Evolutionary conservation across 768 basidiomycete genomes (phyloP).

Genomic region (Tricholoma furcatifolium): DNA sequence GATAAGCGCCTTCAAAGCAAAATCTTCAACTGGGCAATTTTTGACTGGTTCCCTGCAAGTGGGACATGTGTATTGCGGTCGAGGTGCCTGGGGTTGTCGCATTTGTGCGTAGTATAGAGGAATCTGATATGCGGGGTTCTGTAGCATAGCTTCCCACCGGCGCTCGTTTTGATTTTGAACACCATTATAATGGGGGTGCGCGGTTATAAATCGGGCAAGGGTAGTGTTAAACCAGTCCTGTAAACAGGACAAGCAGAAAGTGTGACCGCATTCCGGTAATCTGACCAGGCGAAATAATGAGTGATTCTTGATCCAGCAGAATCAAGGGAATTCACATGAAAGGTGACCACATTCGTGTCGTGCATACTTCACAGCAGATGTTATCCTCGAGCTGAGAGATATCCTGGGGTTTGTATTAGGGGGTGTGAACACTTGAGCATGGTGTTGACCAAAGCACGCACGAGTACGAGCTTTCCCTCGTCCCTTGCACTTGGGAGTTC

Average conservation of each 20-base stretch:
- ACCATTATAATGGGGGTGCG: conserved; percentile 44
- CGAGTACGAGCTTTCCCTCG: conserved; percentile 30
- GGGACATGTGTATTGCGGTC: conserved; percentile 66
- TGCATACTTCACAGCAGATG: conserved; percentile 65
- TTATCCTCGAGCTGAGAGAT: conserved; percentile 49
- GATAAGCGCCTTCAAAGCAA: conserved; percentile 57
- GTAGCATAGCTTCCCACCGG: conserved; percentile 17
- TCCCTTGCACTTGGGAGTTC: conserved; percentile 21
- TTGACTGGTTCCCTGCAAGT: conserved; percentile 55
- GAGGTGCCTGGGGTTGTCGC: conserved; percentile 24
- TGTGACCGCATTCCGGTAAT: conserved; percentile 66
- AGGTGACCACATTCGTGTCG: conserved; percentile 61
- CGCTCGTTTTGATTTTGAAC: conserved; percentile 21
- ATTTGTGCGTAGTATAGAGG: conserved; percentile 25
- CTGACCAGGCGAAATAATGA: conserved; percentile 29
- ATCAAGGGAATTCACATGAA: conserved; percentile 48
- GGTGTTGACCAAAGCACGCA: conserved; percentile 16
- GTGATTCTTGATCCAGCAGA: background rate
- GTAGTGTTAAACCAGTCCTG: conserved; percentile 52
- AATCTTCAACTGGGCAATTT: conserved; percentile 57
- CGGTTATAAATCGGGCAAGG: conserved; percentile 45
- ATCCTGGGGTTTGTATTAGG: conserved; percentile 29
- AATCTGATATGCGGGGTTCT: conserved; percentile 24
- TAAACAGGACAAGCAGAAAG: conserved; percentile 64
- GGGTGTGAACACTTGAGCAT: background rate